Evolutionary conservation across 1,139 yeast species (phyloP), one percentile per base, ranked within the genome.

Genomic region (Suhomyces bribrorum): DNA sequence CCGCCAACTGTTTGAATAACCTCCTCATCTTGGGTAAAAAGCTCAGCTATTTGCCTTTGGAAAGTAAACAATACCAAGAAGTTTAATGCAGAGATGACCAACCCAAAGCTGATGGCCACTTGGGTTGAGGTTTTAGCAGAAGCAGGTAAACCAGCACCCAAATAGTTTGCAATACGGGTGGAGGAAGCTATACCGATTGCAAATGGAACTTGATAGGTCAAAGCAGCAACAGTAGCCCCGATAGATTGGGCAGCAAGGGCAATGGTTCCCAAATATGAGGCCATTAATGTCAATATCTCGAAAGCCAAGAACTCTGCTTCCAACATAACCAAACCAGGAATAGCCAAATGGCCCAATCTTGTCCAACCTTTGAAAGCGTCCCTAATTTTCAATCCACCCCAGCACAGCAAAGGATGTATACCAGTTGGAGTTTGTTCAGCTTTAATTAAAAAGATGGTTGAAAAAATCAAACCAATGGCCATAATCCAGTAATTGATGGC

Each of bases 271-370:
- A 78, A 57, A 48, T 76, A 77, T 2, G 80, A 72, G 1, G 83
- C 77, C 54, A 83, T 72, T 27, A 84, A 62, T 0, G 92, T 83
- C 66, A 84, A 65, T 25, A 83, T 72, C 53, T 84, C 92, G 56
- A 83, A 84, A 0, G 90, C 86, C 45, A 84, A 57, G 44, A 83
- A 83, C 54, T 84, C 92, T 2, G 88, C 83, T 50, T 83, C 83
- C 25, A 83, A 65, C 88, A 84, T 84, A 5, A 83, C 64, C 18
- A 83, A 76, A 5, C 90, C 90, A 0, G 92, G 89, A 24, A 83
- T 59, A 0, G 90, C 81, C 44, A 78, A 64, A 24, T 54, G 50
- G n/a, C 73, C 59, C 40, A 78, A 57, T 40, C 61, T 70, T 5
- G 61, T 60, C 83, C 83, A 78, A 17, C 70, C 69, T 30, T 53